Percentiles rank a stretch among this genome's conserved stretches.
Conservation (phyloP, 2,329 filamentous ascomycete genomes). For the Clonostachys rhizophaga region DNA sequence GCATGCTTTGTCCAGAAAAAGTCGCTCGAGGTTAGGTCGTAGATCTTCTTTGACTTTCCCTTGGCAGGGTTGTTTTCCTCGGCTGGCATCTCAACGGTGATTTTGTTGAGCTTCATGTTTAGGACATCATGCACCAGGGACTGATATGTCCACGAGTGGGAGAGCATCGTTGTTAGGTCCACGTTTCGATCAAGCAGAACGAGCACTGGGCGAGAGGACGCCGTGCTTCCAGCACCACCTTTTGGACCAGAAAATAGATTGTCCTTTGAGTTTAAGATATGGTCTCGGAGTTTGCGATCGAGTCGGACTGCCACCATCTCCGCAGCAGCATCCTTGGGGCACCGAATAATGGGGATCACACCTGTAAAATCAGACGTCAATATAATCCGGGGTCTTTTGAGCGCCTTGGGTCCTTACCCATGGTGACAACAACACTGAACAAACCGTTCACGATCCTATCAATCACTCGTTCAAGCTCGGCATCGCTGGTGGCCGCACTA, state of each 20-base stretch:
- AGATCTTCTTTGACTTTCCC: conserved; percentile 78
- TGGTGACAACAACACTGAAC: conserved; percentile 98
- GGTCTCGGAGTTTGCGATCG: conserved; percentile 91
- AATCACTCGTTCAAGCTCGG: conserved; percentile 80
- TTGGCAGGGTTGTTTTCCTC: conserved; percentile 74
- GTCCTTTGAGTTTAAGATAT: conserved; percentile 96
- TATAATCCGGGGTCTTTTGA: background rate
- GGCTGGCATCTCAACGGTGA: conserved; percentile 80
- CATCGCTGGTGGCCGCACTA: conserved; percentile 84
- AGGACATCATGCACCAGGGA: conserved; percentile 69
- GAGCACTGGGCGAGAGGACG: conserved; percentile 78
- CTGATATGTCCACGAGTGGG: conserved; percentile 81
- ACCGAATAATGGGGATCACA: conserved; percentile 91
- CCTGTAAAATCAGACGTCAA: conserved; percentile 36
- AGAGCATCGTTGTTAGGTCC: conserved; percentile 96
- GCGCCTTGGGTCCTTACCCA: conserved; percentile 55
- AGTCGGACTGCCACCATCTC: conserved; percentile 93
- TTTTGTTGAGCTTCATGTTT: conserved; percentile 72
- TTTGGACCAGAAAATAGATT: conserved; percentile 81
- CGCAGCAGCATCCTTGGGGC: conserved; percentile 86
- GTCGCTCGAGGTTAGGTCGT: conserved; percentile 84
- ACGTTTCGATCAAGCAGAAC: conserved; percentile 94
- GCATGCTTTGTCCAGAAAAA: conserved; percentile 98
- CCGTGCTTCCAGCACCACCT: conserved; percentile 52
- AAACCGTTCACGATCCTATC: conserved; percentile 91